Evolutionary conservation across 768 basidiomycete genomes (phyloP).

Genomic region (Suillus subluteus): DNA sequence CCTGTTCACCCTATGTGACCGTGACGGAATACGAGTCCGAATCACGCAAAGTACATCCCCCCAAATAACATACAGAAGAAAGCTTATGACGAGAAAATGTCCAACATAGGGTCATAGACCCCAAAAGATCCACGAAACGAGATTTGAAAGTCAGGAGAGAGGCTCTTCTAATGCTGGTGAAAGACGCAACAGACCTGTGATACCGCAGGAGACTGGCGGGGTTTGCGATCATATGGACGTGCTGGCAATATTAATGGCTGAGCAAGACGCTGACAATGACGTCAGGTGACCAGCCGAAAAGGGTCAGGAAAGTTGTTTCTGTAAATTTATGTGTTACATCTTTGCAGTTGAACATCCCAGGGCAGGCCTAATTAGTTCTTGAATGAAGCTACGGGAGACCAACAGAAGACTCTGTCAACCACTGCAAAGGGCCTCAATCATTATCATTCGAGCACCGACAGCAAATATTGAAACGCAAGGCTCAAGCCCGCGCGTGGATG

Average conservation of each 20-base stretch:
- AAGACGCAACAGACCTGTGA: background rate
- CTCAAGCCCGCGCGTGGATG: background rate
- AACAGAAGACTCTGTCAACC: background rate
- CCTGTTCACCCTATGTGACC: too few relatives aligned
- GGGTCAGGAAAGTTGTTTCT: background rate
- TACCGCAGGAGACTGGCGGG: background rate
- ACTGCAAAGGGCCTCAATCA: background rate
- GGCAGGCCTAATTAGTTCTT: too few relatives aligned
- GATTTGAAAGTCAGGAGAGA: too few relatives aligned
- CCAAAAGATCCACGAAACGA: too few relatives aligned
- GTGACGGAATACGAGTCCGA: too few relatives aligned
- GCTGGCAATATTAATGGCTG: background rate
- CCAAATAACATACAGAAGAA: too few relatives aligned
- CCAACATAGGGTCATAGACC: too few relatives aligned
- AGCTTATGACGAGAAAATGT: too few relatives aligned
- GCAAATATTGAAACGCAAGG: background rate
- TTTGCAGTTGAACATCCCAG: too few relatives aligned
- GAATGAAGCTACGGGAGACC: background rate
- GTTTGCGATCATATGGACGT: background rate
- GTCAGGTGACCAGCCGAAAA: constrained; percentile 3
- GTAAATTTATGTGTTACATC: background rate
- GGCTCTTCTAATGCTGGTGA: background rate
- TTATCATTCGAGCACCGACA: background rate
- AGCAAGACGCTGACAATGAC: background rate
- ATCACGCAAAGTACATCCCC: too few relatives aligned